These are phyloP conservation scores for Centaurea solstitialis DNA, from an alignment of 129 eudicot species.

Conservation along the genomic window DNA sequence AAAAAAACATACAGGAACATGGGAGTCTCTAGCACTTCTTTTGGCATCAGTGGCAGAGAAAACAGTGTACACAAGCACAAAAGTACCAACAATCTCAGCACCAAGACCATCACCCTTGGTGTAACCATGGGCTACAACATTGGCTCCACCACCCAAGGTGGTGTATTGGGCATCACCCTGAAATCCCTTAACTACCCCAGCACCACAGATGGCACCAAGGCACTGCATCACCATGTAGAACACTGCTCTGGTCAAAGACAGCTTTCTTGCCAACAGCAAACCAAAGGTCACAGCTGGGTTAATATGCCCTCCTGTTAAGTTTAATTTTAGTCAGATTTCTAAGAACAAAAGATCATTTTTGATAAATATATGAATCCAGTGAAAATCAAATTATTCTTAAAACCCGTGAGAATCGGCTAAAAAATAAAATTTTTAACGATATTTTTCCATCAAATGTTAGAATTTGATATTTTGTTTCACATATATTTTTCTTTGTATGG, in stretches of 20 bases:
- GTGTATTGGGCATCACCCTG: conserved; percentile 44
- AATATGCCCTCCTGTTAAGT: conserved; percentile 80
- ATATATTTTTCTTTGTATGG: no score
- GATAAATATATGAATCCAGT: no score
- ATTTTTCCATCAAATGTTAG: no score
- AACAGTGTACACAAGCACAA: conserved; percentile 69
- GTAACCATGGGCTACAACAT: conserved; percentile 59
- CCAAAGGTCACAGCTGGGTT: conserved; percentile 95
- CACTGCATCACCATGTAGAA: conserved; percentile 94
- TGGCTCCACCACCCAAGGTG: conserved; percentile 66
- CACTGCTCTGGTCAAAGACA: conserved; percentile 71
- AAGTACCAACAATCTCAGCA: conserved; percentile 72
- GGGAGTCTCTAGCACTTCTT: conserved; percentile 78
- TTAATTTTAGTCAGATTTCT: not conserved
- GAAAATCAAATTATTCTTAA: no score
- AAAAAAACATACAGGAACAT: conserved; percentile 71
- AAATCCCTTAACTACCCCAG: conserved; percentile 91
- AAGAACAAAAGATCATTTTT: no score
- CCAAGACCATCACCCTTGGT: conserved; percentile 70
- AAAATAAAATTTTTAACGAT: no score
- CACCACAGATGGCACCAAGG: conserved; percentile 90
- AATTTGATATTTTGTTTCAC: no score
- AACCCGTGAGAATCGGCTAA: no score
- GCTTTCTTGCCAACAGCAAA: conserved; percentile 78
- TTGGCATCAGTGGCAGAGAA: conserved; percentile 81